Evolutionary conservation across 352 stramenopile species (phyloP).

Genomic region (Pythium brachiatum): DNA sequence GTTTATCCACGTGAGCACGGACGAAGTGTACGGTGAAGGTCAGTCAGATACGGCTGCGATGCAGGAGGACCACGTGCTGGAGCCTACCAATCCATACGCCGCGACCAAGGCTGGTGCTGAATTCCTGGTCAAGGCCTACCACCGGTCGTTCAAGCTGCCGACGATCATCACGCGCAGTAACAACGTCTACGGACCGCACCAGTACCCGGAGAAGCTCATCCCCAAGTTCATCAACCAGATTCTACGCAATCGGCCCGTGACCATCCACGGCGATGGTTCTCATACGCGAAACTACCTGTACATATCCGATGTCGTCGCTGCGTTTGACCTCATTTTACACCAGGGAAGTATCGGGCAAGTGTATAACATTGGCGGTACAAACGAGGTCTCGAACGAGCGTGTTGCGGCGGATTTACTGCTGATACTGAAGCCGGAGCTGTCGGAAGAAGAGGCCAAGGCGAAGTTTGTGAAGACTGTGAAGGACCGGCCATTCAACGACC

Average conservation of each 20-base stretch:
- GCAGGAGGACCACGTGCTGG: conserved; percentile 93
- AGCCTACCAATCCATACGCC: conserved; percentile 97
- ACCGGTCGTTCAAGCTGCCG: conserved; percentile 93
- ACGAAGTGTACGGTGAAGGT: conserved; percentile 98
- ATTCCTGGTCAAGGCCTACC: conserved; percentile 96
- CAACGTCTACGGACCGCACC: conserved; percentile 98
- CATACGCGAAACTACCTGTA: conserved; percentile 98
- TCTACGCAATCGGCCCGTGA: conserved; percentile 84
- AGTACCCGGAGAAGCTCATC: conserved; percentile 99
- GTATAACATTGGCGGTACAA: conserved; percentile 95
- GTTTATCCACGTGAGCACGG: conserved; percentile 98
- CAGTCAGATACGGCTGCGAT: conserved; percentile 89
- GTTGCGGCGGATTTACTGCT: conserved; percentile 90
- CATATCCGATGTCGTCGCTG: conserved; percentile 95
- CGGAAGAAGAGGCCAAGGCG: conserved; percentile 39
- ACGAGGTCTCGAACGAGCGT: conserved; percentile 60
- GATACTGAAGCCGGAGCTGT: conserved; percentile 45
- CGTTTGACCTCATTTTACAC: conserved; percentile 97
- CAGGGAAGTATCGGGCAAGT: conserved; percentile 90
- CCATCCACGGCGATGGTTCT: conserved; percentile 94
- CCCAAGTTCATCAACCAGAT: conserved; percentile 98
- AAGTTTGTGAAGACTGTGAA: conserved; percentile 63
- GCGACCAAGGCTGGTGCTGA: conserved; percentile 98
- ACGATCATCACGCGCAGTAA: conserved; percentile 98
- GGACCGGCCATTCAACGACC: conserved; percentile 98